Percentiles rank a stretch among this genome's conserved stretches.
These are phyloP conservation scores for Naematelia aurantialba DNA, from an alignment of 768 basidiomycete genomes.

Conservation along the genomic window DNA sequence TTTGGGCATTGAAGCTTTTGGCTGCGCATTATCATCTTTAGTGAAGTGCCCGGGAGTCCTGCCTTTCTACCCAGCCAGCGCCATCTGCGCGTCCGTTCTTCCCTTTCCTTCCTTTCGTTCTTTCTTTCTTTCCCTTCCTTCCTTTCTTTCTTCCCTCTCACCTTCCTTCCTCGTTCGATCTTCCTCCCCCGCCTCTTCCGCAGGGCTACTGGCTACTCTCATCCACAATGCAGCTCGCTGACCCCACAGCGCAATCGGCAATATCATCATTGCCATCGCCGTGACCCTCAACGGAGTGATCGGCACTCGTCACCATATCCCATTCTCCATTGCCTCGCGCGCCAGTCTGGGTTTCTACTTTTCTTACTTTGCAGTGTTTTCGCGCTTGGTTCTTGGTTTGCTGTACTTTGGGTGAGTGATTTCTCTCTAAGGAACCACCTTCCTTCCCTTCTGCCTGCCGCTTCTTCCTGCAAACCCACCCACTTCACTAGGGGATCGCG, in stretches of 20 bases:
- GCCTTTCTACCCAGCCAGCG: background rate
- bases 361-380: slow-evolving; percentile 78
- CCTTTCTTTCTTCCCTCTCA: background rate
- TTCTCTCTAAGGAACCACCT: background rate
- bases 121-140: background rate
- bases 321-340: slow-evolving; percentile 73
- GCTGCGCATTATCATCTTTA: too few species aligned
- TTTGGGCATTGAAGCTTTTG: background rate
- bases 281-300: slow-evolving; percentile 75
- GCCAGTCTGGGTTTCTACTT: slow-evolving; percentile 88
- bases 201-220: too few species aligned
- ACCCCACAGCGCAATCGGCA: slow-evolving; percentile 62
- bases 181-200: slow-evolving; percentile 4
- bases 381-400: slow-evolving; percentile 69
- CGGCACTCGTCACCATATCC: slow-evolving; percentile 71
- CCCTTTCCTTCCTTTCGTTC: background rate
- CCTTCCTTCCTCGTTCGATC: slow-evolving; percentile 1
- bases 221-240: slow-evolving; percentile 50
- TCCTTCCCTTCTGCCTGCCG: background rate
- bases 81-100: too few species aligned
- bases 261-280: slow-evolving; percentile 66
- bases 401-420: slow-evolving; percentile 59
- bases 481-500: too few species aligned
- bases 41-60: too few species aligned
- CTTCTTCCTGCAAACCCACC: background rate